Evolutionary conservation across 768 basidiomycete species (phyloP).

Genomic region (Lactarius vividus): DNA sequence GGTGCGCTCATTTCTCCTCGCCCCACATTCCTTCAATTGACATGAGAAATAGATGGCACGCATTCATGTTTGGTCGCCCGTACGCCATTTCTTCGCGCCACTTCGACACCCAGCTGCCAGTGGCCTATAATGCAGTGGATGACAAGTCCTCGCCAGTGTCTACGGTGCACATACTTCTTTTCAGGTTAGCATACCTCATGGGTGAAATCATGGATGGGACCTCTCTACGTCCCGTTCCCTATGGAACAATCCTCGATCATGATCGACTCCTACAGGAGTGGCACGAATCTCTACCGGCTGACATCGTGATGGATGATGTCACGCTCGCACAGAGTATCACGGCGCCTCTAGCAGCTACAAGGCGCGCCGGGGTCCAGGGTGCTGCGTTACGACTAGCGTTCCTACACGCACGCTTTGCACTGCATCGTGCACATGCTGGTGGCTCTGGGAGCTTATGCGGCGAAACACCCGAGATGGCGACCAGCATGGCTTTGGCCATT

Average conservation of each 20-base stretch:
- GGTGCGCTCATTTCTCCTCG: constrained; percentile 43
- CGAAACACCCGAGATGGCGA: constrained; percentile 29
- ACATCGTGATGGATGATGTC: constrained; percentile 76
- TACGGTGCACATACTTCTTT: constrained; percentile 71
- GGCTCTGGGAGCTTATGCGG: constrained; percentile 24
- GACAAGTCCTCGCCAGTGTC: constrained; percentile 66
- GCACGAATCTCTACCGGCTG: constrained; percentile 72
- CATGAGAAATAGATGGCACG: constrained; percentile 63
- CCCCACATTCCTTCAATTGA: constrained; percentile 19
- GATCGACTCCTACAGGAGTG: constrained; percentile 70
- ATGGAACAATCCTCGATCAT: constrained; percentile 68
- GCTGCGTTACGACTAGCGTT: constrained; percentile 76
- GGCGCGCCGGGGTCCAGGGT: constrained; percentile 75
- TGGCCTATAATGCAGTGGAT: constrained; percentile 58
- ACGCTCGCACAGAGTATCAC: constrained; percentile 70
- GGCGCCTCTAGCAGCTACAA: constrained; percentile 53
- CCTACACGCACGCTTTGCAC: constrained; percentile 80
- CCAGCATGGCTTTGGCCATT: constrained; percentile 69
- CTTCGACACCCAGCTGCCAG: constrained; percentile 78
- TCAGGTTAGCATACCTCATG: constrained; percentile 72
- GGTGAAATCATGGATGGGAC: constrained; percentile 85
- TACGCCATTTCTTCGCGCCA: constrained; percentile 74
- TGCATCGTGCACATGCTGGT: constrained; percentile 75
- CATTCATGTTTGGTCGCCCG: constrained; percentile 83
- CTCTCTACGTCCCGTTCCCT: constrained; percentile 69